Evolutionary conservation across 2,329 filamentous ascomycete genomes (phyloP), one percentile per base, ranked within the genome.

Genomic region (Ascocoryne sarcoides): DNA sequence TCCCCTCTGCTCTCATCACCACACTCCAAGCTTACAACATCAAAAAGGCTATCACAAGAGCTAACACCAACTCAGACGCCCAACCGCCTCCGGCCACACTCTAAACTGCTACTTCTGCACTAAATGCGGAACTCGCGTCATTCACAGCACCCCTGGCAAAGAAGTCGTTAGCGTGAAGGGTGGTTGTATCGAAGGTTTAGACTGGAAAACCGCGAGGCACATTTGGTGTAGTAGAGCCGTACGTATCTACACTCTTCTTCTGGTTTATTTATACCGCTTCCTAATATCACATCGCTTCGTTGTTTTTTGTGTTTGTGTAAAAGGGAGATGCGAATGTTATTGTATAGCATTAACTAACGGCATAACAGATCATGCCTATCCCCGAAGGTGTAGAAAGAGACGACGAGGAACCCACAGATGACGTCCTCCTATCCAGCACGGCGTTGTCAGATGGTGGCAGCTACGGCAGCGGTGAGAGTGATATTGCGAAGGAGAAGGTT

Each of bases 31-130:
- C n/a, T n/a, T n/a, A n/a, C n/a, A n/a, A n/a, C n/a, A n/a, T n/a
- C n/a, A n/a, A n/a, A n/a, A n/a, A n/a, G n/a, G n/a, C n/a, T n/a
- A n/a, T n/a, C n/a, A n/a, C n/a, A n/a, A n/a, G n/a, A n/a, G n/a
- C n/a, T n/a, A n/a, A n/a, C n/a, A n/a, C n/a, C n/a, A n/a, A n/a
- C n/a, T n/a, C 47, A 81, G 73, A 29, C 70, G 79, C 37, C 65
- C 68, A 14, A 81, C 76, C 2, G 60, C 68, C 5, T 71, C 69
- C 1, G 79, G 78, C 1, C 65, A 74, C 18, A 68, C 63, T 0
- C 61, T 82, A 32, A 70, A 78, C 48, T 82, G 75, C 54, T 79
- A 81, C 56, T 84, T 83, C 55, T 84, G 79, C 57, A 76, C 69
- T 41, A 65, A 62, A 21, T 85, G 82, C 55, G 81, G 82, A 9